Evolutionary conservation across 805 yeast species (phyloP).

Genomic region (Teunomyces barrocoloradensis): DNA sequence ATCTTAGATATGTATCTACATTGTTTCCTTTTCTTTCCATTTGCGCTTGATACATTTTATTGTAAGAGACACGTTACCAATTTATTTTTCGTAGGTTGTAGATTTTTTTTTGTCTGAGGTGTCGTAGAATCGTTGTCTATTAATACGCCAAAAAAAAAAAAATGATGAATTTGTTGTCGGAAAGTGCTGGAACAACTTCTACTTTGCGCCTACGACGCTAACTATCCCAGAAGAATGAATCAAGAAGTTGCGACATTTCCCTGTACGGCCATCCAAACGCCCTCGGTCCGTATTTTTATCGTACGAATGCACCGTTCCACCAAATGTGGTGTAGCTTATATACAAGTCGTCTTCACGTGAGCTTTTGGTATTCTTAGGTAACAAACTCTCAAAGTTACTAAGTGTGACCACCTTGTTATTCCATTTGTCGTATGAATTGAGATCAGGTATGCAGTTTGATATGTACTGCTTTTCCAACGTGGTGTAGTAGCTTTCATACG

Average conservation of each 20-base stretch:
- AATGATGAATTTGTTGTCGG: too few relatives aligned
- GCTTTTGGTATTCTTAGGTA: background rate
- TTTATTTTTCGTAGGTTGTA: background rate
- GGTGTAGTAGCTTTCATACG: conserved; percentile 17
- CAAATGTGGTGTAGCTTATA: conserved; percentile 5
- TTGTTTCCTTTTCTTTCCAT: background rate
- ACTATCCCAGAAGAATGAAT: conserved; percentile 31
- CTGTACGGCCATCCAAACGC: background rate
- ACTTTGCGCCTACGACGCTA: conserved; percentile 10
- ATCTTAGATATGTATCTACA: background rate
- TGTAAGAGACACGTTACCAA: background rate
- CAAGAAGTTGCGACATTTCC: conserved; percentile 21
- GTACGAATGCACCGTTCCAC: conserved; percentile 1
- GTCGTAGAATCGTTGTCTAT: too few relatives aligned
- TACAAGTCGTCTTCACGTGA: conserved; percentile 5
- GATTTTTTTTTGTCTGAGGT: background rate
- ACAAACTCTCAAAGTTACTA: conserved; percentile 7
- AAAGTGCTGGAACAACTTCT: background rate
- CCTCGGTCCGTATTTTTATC: conserved; percentile 4
- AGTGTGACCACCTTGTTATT: conserved; percentile 10
- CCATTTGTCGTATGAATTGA: conserved; percentile 42
- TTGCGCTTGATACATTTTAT: background rate
- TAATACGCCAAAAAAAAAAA: too few relatives aligned
- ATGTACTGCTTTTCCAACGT: conserved; percentile 35
- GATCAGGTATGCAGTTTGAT: conserved; percentile 34